Conservation (phyloP, 2,329 filamentous ascomycete species). For the Escovopsis sp. region DNA sequence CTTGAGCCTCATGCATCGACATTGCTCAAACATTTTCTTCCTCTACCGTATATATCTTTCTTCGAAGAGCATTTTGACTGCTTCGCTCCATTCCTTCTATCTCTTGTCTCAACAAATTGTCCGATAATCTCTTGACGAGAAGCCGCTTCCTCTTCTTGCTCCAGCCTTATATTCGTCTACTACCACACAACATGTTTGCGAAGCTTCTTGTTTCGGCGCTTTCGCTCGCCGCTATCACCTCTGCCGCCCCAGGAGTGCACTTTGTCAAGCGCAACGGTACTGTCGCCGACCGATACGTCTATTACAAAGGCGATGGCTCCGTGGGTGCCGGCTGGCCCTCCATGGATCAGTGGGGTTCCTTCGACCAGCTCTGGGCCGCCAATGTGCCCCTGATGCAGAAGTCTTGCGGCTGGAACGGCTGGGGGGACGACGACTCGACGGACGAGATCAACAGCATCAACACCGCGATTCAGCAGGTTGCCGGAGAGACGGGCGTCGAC, state of each 20-base stretch:
- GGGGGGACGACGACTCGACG: constrained; percentile 6
- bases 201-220: constrained; percentile 3
- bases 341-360: constrained; percentile 7
- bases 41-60: too few species aligned
- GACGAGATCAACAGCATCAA: constrained; percentile 20
- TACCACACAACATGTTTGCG: constrained; percentile 3
- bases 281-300: constrained; percentile 6
- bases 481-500: constrained; percentile 18
- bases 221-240: constrained; percentile 3
- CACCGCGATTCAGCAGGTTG: constrained; percentile 17
- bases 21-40: too few species aligned
- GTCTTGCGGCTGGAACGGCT: constrained; percentile 8
- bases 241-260: background rate
- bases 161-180: background rate
- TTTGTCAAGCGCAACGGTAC: background rate
- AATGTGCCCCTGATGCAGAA: constrained; percentile 7
- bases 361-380: constrained; percentile 8
- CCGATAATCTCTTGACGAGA: background rate
- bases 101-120: background rate
- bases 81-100: background rate
- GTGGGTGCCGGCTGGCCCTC: constrained; percentile 10
- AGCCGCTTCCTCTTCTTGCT: background rate
- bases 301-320: constrained; percentile 11
- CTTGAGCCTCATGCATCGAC: too few species aligned
- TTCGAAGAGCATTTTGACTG: background rate